Conservation (phyloP, 768 basidiomycete genomes). For the Mycena polygramma region DNA sequence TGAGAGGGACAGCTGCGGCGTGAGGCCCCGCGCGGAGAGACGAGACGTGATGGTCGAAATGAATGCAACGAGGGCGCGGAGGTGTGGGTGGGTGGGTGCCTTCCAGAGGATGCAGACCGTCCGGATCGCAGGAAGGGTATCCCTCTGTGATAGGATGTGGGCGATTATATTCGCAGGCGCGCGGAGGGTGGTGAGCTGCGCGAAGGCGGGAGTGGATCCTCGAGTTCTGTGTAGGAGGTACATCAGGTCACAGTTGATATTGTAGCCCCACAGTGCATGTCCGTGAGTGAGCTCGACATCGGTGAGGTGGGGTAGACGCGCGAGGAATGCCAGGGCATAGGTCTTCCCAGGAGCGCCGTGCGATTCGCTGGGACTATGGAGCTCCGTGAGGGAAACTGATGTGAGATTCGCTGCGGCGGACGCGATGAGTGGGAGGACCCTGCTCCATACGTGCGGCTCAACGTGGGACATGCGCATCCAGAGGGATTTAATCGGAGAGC, state of each 20-base stretch:
- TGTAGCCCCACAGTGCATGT: not conserved
- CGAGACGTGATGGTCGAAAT: not conserved
- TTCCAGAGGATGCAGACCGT: not conserved
- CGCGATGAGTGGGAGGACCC: conserved; percentile 2
- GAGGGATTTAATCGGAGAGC: conserved; percentile 1
- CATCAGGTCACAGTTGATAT: too few relatives aligned
- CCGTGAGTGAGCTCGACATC: not conserved
- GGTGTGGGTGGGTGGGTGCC: not conserved
- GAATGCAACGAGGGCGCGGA: not conserved
- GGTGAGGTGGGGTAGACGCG: not conserved
- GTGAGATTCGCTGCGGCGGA: not conserved
- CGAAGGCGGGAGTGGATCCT: not conserved
- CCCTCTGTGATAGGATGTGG: not conserved
- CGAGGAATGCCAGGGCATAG: not conserved
- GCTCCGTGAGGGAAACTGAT: not conserved
- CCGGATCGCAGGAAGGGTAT: not conserved
- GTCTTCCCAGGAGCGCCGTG: not conserved
- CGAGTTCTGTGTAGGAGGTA: too few relatives aligned
- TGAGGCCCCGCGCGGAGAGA: not conserved
- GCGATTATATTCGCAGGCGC: not conserved
- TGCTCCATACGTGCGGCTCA: not conserved
- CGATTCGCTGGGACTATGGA: not conserved
- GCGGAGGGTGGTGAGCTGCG: not conserved
- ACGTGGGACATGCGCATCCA: not conserved
- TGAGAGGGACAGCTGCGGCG: not conserved